A percentile compares a stretch with the other conserved stretches of the same genome.
Conservation (phyloP, 768 basidiomycete genomes). For the Scleroderma bovista region DNA sequence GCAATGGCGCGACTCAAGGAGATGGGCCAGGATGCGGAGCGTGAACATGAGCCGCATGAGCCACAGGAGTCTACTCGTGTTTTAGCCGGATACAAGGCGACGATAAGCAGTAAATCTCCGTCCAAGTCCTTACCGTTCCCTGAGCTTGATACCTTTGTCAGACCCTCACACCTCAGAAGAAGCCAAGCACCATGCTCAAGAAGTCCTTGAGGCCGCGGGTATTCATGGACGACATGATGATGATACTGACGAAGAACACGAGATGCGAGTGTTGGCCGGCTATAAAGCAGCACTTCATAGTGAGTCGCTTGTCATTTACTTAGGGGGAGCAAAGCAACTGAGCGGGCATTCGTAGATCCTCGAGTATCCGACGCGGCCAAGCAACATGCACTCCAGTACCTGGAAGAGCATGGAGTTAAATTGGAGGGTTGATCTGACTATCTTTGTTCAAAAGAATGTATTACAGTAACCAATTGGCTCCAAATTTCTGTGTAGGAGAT, state of each 20-base stretch:
- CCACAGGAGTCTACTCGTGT: slow-evolving; percentile 16
- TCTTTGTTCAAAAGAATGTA: neutral
- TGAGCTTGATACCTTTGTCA: slow-evolving; percentile 8
- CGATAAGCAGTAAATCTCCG: slow-evolving; percentile 34
- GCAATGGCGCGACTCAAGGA: slow-evolving; percentile 42
- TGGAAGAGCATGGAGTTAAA: slow-evolving; percentile 26
- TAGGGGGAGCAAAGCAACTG: neutral
- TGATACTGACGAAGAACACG: slow-evolving; percentile 34
- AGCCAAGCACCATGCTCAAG: slow-evolving; percentile 51
- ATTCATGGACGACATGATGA: slow-evolving; percentile 28
- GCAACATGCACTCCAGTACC: slow-evolving; percentile 39
- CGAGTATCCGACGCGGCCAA: slow-evolving; percentile 46
- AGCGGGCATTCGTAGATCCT: slow-evolving; percentile 30
- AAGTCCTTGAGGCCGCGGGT: slow-evolving; percentile 44
- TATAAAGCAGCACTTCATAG: slow-evolving; percentile 53
- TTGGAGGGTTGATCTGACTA: slow-evolving; percentile 4
- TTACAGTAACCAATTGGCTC: neutral
- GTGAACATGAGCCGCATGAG: neutral
- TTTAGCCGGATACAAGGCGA: slow-evolving; percentile 47
- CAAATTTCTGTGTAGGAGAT: too few relatives aligned
- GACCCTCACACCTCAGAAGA: slow-evolving; percentile 41
- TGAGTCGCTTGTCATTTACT: slow-evolving; percentile 16
- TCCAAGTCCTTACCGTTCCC: neutral
- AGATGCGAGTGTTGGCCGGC: slow-evolving; percentile 44
- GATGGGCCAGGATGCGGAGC: slow-evolving; percentile 26